phyloP scores from a whole-genome alignment of 73 alveolate species.

The Tetrahymena elliotti region DNA sequence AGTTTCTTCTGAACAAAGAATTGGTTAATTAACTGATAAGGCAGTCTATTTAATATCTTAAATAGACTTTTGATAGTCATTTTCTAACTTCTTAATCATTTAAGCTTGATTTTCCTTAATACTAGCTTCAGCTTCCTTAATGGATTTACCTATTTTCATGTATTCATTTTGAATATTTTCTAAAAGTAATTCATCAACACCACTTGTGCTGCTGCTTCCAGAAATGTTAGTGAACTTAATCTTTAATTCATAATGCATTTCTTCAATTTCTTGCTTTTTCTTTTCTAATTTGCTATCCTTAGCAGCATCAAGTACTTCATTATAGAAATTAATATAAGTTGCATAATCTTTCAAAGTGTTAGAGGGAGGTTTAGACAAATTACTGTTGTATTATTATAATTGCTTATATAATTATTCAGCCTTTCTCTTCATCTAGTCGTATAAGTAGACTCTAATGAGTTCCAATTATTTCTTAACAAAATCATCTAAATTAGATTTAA shows the following conservation, averaged over 20 bases:
- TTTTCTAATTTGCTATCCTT: slow-evolving; percentile 47
- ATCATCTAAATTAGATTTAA: slow-evolving; percentile 55
- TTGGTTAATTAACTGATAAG: slow-evolving; percentile 14
- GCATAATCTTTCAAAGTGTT: slow-evolving; percentile 57
- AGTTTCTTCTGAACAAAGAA: slow-evolving; percentile 22
- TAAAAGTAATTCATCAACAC: slow-evolving; percentile 1
- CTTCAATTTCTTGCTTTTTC: slow-evolving; percentile 57
- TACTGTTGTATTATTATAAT: slow-evolving; percentile 10
- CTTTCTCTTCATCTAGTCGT: slow-evolving; percentile 54
- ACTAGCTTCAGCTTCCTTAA: slow-evolving; percentile 33
- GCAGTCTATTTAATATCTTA: slow-evolving; percentile 9
- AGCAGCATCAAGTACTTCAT: slow-evolving; percentile 46
- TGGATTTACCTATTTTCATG: background rate
- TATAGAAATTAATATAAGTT: slow-evolving; percentile 45
- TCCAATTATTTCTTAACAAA: slow-evolving; percentile 44
- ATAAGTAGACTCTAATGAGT: slow-evolving; percentile 55
- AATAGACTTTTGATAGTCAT: slow-evolving; percentile 9
- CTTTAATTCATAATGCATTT: slow-evolving; percentile 42
- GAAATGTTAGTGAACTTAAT: slow-evolving; percentile 22
- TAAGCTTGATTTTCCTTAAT: slow-evolving; percentile 19
- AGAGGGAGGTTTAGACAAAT: slow-evolving; percentile 43
- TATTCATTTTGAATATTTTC: slow-evolving; percentile 35
- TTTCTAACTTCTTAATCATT: slow-evolving; percentile 32
- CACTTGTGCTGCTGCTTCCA: background rate
- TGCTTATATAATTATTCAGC: slow-evolving; percentile 45